Evolutionary conservation across 2,329 filamentous ascomycete genomes (phyloP).

Genomic region (Neofusicoccum umdonicola): DNA sequence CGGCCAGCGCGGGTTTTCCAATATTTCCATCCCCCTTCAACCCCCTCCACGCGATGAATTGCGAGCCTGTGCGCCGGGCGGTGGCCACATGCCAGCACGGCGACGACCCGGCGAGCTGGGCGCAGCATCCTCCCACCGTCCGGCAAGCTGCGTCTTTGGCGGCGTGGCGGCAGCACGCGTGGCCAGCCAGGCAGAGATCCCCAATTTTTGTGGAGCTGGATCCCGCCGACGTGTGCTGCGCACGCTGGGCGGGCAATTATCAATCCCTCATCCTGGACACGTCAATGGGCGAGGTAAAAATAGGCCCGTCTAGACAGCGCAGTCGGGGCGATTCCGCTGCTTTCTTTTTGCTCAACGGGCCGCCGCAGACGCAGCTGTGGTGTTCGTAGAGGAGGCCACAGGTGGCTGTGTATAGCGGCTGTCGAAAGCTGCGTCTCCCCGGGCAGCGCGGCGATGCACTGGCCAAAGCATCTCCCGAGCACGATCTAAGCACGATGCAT

Average conservation of each 20-base stretch:
- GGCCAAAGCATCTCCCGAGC: constrained; percentile 13
- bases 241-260: background rate
- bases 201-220: constrained; percentile 10
- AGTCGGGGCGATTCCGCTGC: background rate
- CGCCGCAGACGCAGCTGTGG: background rate
- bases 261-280: background rate
- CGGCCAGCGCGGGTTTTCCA: constrained; percentile 4
- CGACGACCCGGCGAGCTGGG: background rate
- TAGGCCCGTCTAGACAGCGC: constrained; percentile 6
- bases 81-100: constrained; percentile 5
- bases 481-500: constrained; percentile 13
- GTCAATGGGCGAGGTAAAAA: background rate
- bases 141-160: constrained; percentile 12
- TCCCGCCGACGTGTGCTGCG: background rate
- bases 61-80: constrained; percentile 2
- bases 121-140: constrained; percentile 11
- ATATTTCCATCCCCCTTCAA: background rate
- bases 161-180: constrained; percentile 7
- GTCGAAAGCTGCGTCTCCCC: constrained; percentile 7
- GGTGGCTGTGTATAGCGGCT: background rate
- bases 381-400: background rate
- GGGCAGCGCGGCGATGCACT: constrained; percentile 1
- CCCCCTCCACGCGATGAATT: background rate
- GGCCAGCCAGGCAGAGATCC: background rate
- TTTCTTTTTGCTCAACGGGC: background rate